Percentiles rank a stretch among this genome's conserved stretches.
Evolutionary conservation across 345 rosid genomes (phyloP).

Genomic region (Eucalyptus globulus): DNA sequence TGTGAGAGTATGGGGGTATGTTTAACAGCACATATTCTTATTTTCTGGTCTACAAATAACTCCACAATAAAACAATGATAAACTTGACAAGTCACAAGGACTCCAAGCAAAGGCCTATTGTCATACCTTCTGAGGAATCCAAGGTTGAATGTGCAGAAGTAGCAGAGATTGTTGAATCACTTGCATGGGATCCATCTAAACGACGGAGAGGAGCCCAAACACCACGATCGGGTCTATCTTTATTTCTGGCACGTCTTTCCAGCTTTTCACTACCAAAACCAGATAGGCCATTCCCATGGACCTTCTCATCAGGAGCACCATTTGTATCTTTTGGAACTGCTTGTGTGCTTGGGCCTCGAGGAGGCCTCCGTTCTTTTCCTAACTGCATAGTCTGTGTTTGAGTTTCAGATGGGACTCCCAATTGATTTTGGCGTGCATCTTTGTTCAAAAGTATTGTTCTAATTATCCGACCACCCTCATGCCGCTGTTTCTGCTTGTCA

Average conservation of each 20-base stretch:
- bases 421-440: constrained; percentile 31
- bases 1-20: not conserved
- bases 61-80: not conserved
- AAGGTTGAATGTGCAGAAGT: constrained; percentile 8
- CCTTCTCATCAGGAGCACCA: constrained; percentile 31
- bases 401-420: constrained; percentile 26
- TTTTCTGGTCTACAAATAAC: not conserved
- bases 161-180: constrained; percentile 32
- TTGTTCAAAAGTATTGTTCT: constrained; percentile 34
- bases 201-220: constrained; percentile 52
- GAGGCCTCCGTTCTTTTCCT: constrained; percentile 39
- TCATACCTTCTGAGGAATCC: constrained; percentile 19
- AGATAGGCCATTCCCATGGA: constrained; percentile 19
- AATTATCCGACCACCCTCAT: constrained; percentile 29
- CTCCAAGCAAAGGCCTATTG: not conserved
- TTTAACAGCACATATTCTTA: not conserved
- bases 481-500: constrained; percentile 30
- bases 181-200: constrained; percentile 46
- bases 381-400: constrained; percentile 13
- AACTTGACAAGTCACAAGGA: not conserved
- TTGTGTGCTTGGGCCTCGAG: constrained; percentile 18
- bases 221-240: constrained; percentile 55
- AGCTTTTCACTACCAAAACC: constrained; percentile 22
- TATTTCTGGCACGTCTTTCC: constrained; percentile 41
- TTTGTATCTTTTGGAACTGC: constrained; percentile 27